Evolutionary conservation across 2,329 filamentous ascomycete species (phyloP).

Genomic region (Penicillium sp.): DNA sequence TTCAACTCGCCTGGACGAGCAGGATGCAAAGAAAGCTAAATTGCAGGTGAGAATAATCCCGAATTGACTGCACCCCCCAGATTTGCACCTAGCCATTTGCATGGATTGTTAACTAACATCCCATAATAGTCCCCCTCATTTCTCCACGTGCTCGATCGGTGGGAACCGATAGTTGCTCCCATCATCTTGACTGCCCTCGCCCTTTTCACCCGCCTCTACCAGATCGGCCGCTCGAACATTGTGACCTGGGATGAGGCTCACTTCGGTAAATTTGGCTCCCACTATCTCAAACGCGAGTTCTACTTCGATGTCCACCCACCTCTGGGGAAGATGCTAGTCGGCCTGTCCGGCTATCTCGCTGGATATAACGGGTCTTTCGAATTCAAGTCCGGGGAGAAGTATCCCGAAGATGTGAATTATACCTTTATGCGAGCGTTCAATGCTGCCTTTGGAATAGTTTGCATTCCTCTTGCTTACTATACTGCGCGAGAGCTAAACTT

Average conservation of each 20-base stretch:
- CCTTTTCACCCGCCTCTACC: slow-evolving; percentile 65
- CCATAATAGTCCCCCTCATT: slow-evolving; percentile 34
- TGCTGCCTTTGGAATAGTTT: slow-evolving; percentile 86
- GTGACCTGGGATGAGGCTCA: slow-evolving; percentile 75
- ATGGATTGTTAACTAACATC: slow-evolving; percentile 6
- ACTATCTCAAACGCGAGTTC: slow-evolving; percentile 98
- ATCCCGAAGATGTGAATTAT: slow-evolving; percentile 90
- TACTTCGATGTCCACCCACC: slow-evolving; percentile 98
- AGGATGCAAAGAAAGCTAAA: slow-evolving; percentile 36
- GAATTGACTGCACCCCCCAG: no score
- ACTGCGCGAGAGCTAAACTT: slow-evolving; percentile 90
- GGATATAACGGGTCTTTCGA: slow-evolving; percentile 99
- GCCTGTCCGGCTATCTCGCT: slow-evolving; percentile 89
- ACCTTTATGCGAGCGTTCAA: slow-evolving; percentile 99
- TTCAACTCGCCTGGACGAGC: slow-evolving; percentile 21
- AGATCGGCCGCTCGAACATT: slow-evolving; percentile 65
- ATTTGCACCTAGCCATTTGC: neutral
- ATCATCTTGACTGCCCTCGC: slow-evolving; percentile 60
- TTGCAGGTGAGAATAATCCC: slow-evolving; percentile 31
- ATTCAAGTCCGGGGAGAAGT: slow-evolving; percentile 97
- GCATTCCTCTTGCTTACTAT: slow-evolving; percentile 89
- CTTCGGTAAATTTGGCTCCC: slow-evolving; percentile 84
- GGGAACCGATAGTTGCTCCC: slow-evolving; percentile 61
- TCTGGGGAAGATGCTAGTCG: slow-evolving; percentile 96
- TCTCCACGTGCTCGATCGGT: slow-evolving; percentile 49